Base-by-base conservation (phyloP, 2,329 filamentous ascomycete species). In the Fusarium heterosporum region DNA sequence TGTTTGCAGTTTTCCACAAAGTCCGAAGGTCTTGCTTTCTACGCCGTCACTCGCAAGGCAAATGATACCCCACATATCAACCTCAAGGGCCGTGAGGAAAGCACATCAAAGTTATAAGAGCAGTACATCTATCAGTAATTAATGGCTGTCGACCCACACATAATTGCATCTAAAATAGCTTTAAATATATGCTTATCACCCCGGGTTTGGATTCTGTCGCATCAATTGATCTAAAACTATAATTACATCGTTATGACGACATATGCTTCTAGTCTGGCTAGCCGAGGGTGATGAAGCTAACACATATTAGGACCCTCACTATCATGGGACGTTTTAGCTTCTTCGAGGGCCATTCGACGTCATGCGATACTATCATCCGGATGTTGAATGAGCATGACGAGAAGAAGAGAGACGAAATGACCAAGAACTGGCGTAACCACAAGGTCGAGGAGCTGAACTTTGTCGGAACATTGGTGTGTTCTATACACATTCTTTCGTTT, bases 11-110 rank as follows among this genome's bases (percentile, higher is more conserved):
- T 66, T 30, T 66, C 64, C 6, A 66, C 64, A 1, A 53, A 25
- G 26, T 47, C 64, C 1, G 51, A 66, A 2, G 64, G 64, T 1
- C 43, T 66, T 28, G 64, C 64, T 39, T 66, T 66, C 34, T 66
- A 66, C 6, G 64, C 63, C 48, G 64, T 66, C 14, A 66, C 64
- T 25, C 51, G 64, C 5, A 9, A 16, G 16, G 34, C 34, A 4
- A 36, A 36, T 5, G n/a, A 36, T 16, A 36, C 34, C 34, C 34
- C 34, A 36, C 50, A 54, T 16, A 12, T 28, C 8, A 49, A 49
- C 25, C 42, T 54, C 16, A 36, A 48, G 25, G 50, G 50, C 6
- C 50, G 50, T 25, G 50, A 54, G 42, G 50, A 54, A 30, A 38
- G 30, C 30, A 38, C 29, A 13, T 54, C 50, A 14, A 54, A 54